A percentile compares a stretch with the other conserved stretches of the same genome.
Conservation (phyloP, 2,329 filamentous ascomycete genomes). For the Microsporum canis region DNA sequence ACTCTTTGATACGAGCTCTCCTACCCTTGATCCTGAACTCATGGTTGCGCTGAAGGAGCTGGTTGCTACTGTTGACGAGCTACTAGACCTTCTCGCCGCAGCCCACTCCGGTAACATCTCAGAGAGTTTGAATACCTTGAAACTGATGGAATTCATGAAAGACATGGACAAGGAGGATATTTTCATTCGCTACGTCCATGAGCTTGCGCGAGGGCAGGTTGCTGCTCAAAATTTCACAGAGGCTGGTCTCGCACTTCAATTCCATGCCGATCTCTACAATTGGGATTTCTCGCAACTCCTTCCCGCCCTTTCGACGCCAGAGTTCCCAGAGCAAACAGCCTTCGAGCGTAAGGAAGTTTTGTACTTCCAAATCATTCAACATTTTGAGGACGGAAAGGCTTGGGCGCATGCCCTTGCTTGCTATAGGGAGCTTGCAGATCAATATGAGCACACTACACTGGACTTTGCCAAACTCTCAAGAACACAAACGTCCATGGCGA, state of each 20-base stretch:
- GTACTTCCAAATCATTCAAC: slow-evolving; percentile 89
- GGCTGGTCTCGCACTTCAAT: slow-evolving; percentile 73
- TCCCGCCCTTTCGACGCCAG: slow-evolving; percentile 57
- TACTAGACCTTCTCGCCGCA: slow-evolving; percentile 79
- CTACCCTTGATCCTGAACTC: slow-evolving; percentile 42
- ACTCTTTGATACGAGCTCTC: slow-evolving; percentile 61
- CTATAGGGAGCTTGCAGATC: slow-evolving; percentile 80
- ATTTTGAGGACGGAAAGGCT: slow-evolving; percentile 87
- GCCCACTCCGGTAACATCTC: slow-evolving; percentile 65
- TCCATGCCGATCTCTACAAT: slow-evolving; percentile 85
- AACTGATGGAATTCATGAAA: slow-evolving; percentile 89
- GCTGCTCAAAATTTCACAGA: slow-evolving; percentile 70
- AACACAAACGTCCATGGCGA: slow-evolving; percentile 79
- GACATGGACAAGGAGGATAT: slow-evolving; percentile 97
- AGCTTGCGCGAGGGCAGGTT: slow-evolving; percentile 67
- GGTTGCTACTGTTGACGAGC: slow-evolving; percentile 74
- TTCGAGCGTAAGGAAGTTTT: slow-evolving; percentile 89
- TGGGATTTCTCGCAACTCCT: slow-evolving; percentile 68
- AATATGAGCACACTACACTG: slow-evolving; percentile 81
- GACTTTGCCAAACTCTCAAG: slow-evolving; percentile 88
- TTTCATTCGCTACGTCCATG: slow-evolving; percentile 90
- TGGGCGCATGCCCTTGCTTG: slow-evolving; percentile 81
- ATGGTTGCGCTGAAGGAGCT: slow-evolving; percentile 66
- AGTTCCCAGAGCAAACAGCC: slow-evolving; percentile 69
- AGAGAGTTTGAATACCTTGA: slow-evolving; percentile 79